A percentile compares a stretch with the other conserved stretches of the same genome.
These are phyloP conservation scores for Eimeria praecox DNA, from an alignment of 169 alveolate species.

Conservation along the genomic window DNA sequence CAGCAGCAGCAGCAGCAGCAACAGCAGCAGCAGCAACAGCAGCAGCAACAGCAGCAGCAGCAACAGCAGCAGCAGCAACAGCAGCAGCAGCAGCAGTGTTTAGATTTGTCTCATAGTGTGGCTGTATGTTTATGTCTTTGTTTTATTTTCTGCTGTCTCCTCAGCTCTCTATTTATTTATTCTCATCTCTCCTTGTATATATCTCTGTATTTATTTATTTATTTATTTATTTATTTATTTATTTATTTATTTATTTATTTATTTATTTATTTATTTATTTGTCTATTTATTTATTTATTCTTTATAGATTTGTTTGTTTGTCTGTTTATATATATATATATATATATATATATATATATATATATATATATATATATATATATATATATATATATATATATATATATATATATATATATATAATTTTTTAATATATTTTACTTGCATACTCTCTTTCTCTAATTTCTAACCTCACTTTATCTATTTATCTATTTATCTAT, in stretches of 20 bases:
- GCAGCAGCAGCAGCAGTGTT: not conserved
- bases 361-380: too few relatives aligned
- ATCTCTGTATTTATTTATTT: not conserved
- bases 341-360: not conserved
- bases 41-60: not conserved
- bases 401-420: too few relatives aligned
- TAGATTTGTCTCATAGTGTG: too few relatives aligned
- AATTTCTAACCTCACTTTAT: not conserved
- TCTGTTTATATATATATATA: too few relatives aligned
- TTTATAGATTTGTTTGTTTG: too few relatives aligned
- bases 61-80: conserved; percentile 43
- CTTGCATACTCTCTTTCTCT: too few relatives aligned
- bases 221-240: not conserved
- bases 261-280: too few relatives aligned
- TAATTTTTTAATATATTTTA: too few relatives aligned
- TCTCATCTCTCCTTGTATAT: not conserved
- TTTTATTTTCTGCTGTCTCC: not conserved
- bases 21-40: conserved; percentile 43
- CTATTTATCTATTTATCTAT: not conserved
- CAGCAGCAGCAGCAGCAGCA: conserved; percentile 18
- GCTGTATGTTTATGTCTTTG: not conserved
- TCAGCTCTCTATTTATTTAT: not conserved
- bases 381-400: too few relatives aligned
- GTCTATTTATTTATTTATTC: too few relatives aligned
- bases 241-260: not conserved